Percentiles rank a stretch among this genome's conserved stretches.
These are phyloP conservation scores for Fomitopsis palustris DNA, from an alignment of 1,284 basidiomycete species.

Conservation along the genomic window DNA sequence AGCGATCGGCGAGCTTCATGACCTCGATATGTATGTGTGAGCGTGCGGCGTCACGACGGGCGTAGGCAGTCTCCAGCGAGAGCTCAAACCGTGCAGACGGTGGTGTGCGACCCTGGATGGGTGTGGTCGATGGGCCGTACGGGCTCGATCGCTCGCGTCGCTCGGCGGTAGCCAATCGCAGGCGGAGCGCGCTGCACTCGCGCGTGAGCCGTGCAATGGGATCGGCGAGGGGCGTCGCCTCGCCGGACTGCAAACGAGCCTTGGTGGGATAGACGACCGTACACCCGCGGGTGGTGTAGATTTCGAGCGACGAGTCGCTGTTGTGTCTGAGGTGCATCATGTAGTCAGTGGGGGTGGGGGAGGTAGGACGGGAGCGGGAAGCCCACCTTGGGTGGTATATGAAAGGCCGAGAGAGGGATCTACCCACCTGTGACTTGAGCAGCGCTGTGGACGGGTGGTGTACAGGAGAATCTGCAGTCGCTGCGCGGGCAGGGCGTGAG, in stretches of 20 bases:
- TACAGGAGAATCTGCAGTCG: slow-evolving; percentile 6
- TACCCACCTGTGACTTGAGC: slow-evolving; percentile 3
- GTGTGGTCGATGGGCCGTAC: slow-evolving; percentile 20
- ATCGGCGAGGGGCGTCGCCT: slow-evolving; percentile 31
- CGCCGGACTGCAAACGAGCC: slow-evolving; percentile 13
- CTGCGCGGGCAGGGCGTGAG: neutral
- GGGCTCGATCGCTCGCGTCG: slow-evolving; percentile 26
- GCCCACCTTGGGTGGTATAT: slow-evolving; percentile 5
- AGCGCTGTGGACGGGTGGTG: slow-evolving; percentile 1
- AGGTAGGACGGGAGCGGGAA: slow-evolving; percentile 11
- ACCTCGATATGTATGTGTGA: slow-evolving; percentile 54
- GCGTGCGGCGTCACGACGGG: slow-evolving; percentile 54
- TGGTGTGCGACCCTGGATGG: slow-evolving; percentile 26
- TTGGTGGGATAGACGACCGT: slow-evolving; percentile 21
- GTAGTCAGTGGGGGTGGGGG: slow-evolving; percentile 8
- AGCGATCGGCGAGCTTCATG: slow-evolving; percentile 54
- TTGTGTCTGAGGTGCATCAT: slow-evolving; percentile 51
- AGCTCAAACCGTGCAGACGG: slow-evolving; percentile 18
- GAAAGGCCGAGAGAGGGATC: neutral
- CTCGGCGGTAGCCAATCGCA: slow-evolving; percentile 42
- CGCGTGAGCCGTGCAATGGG: slow-evolving; percentile 35
- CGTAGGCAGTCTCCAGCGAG: slow-evolving; percentile 39
- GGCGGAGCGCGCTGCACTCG: slow-evolving; percentile 43
- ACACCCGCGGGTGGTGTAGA: slow-evolving; percentile 44
- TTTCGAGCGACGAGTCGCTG: slow-evolving; percentile 57